Base-by-base conservation (phyloP, 495 filamentous ascomycete genomes). In the Aspergillus sparsus region DNA sequence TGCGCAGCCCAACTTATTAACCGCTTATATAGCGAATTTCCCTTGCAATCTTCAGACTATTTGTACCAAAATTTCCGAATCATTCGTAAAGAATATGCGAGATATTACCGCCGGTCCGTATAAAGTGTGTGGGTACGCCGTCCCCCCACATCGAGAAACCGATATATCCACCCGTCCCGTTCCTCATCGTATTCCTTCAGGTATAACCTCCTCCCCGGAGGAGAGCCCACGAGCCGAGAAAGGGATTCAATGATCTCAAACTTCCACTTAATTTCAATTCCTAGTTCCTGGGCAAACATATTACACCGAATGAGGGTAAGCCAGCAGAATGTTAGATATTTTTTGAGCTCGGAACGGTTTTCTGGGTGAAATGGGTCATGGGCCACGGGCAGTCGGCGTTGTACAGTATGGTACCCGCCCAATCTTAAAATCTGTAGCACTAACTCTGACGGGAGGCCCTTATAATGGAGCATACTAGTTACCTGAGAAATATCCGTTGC, bases 351-450 rank as follows among this genome's bases (percentile, higher is more conserved):
- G 18, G 46, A 16, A 1, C 57, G 57, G n/a, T 66, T 68, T 11
- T 27, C 47, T 7, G 46, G 53, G 34, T 68, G 66, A 10, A 68
- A 57, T n/a, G 66, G 66, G 55, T 68, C 66, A 47, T 66, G 61
- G 1, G 61, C 49, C 12, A 56, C 35, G 5, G 34, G 45, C 7
- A 66, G 44, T 54, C 54, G 34, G 3, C 55, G 18, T 18, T 41
- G 18, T 5, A 57, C 5, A 7, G 4, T 5, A 7, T 53, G 37
- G 50, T 67, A 67, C 5, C 54, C 53, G 13, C 60, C 57, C 9
- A 60, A 16, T 8, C 59, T 50, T 49, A 67, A 61, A n/a, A 69
- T 56, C 5, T 63, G 41, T 13, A 58, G 35, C 6, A 60, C 57
- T 32, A 69, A 37, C 39, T 69, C 67, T 7, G 45, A 31, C 0